Evolutionary conservation across 1,284 basidiomycete species (phyloP).

Genomic region (Phellinidium pouzarii): DNA sequence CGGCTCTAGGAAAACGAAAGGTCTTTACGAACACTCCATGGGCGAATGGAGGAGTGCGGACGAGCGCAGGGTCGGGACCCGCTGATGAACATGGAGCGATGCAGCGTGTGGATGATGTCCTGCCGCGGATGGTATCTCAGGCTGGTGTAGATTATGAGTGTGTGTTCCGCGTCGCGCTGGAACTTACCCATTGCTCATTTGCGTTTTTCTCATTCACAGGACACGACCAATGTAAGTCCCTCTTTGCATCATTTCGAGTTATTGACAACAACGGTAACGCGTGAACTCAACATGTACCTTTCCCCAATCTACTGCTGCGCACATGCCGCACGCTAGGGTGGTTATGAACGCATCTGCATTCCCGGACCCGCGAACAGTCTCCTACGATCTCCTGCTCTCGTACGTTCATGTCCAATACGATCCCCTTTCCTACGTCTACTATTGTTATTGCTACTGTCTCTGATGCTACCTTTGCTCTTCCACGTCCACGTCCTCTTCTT

Average conservation of each 20-base stretch:
- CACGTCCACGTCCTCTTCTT: background rate
- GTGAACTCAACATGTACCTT: background rate
- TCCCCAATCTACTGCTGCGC: background rate
- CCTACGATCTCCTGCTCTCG: conserved; percentile 72
- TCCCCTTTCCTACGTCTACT: conserved; percentile 13
- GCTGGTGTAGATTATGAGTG: conserved; percentile 85
- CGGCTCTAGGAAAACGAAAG: conserved; percentile 25
- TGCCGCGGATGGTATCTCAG: conserved; percentile 72
- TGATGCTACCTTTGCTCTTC: background rate
- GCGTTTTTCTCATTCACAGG: conserved; percentile 32
- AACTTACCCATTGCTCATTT: conserved; percentile 3
- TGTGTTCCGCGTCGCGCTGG: conserved; percentile 22
- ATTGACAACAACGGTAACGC: background rate
- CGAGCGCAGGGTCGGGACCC: conserved; percentile 4
- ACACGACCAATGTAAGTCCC: conserved; percentile 74
- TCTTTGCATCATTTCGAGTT: background rate
- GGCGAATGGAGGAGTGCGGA: conserved; percentile 20
- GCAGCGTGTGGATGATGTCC: conserved; percentile 52
- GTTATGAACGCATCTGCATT: conserved; percentile 74
- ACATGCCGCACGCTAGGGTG: conserved; percentile 46
- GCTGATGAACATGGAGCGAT: conserved; percentile 31
- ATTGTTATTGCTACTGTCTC: background rate
- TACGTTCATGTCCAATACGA: conserved; percentile 34
- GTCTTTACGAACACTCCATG: conserved; percentile 25
- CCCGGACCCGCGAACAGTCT: conserved; percentile 69